These are phyloP conservation scores for Geotrichum aggregatum DNA, from an alignment of 1,139 yeast species.

Conservation along the genomic window DNA sequence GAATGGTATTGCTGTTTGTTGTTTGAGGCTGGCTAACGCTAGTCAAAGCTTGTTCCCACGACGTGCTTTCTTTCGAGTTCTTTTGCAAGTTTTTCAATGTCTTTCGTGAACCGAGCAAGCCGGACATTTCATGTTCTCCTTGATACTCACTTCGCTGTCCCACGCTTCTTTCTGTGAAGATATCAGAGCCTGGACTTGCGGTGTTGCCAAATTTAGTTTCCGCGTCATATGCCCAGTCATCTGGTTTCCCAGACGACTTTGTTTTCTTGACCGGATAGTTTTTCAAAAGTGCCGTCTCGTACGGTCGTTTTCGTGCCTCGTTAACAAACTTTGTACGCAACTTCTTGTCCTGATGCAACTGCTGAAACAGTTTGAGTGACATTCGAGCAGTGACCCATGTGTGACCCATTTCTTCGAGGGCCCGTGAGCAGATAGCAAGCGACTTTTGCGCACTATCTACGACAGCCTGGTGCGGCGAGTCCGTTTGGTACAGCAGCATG, in stretches of 20 bases:
- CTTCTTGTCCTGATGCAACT: slow-evolving; percentile 31
- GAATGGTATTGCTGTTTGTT: too few species aligned
- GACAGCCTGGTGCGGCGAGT: slow-evolving; percentile 53
- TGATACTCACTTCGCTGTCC: too few species aligned
- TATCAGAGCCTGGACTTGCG: too few species aligned
- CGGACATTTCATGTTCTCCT: too few species aligned
- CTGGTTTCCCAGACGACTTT: not conserved
- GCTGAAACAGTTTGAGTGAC: slow-evolving; percentile 36
- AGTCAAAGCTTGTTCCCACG: too few species aligned
- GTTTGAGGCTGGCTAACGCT: too few species aligned
- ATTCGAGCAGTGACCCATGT: slow-evolving; percentile 43
- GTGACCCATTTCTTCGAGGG: slow-evolving; percentile 51
- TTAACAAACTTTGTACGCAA: slow-evolving; percentile 32
- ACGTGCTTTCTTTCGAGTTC: too few species aligned
- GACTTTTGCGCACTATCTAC: slow-evolving; percentile 60
- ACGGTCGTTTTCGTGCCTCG: slow-evolving; percentile 13
- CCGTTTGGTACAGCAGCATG: slow-evolving; percentile 71
- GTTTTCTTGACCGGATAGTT: not conserved
- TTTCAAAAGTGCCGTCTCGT: not conserved
- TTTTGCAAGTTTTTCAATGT: too few species aligned
- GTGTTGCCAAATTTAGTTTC: too few species aligned
- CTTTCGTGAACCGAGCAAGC: too few species aligned
- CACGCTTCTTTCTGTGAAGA: too few species aligned
- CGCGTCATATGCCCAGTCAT: not conserved
- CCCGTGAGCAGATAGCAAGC: slow-evolving; percentile 49